Conservation (phyloP, 1,284 basidiomycete genomes). For the Leccinum subrobustum region DNA sequence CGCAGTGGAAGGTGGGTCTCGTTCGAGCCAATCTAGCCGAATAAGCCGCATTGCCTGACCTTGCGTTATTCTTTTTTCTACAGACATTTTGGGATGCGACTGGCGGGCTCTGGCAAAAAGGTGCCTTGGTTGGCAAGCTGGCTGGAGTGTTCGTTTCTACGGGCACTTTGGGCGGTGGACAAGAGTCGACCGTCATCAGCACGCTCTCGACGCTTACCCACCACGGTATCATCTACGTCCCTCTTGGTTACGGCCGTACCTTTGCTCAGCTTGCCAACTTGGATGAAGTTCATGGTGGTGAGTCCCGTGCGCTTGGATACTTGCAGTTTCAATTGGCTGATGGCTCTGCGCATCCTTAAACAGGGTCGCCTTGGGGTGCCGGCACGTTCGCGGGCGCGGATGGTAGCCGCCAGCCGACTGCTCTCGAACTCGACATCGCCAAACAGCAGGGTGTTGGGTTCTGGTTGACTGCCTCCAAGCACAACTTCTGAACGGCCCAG, state of each 20-base stretch:
- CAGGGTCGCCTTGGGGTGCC: constrained; percentile 71
- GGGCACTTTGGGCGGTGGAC: constrained; percentile 66
- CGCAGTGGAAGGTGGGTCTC: constrained; percentile 60
- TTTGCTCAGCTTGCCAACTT: constrained; percentile 60
- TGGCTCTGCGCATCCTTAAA: neutral
- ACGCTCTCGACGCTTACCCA: constrained; percentile 75
- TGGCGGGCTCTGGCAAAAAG: constrained; percentile 72
- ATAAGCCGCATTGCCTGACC: neutral
- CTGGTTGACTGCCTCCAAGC: constrained; percentile 47
- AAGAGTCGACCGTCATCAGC: constrained; percentile 68
- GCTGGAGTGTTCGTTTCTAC: constrained; percentile 72
- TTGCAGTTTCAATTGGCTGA: neutral
- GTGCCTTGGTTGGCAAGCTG: constrained; percentile 79
- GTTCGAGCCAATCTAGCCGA: neutral
- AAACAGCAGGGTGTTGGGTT: constrained; percentile 64
- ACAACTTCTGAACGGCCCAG: constrained; percentile 10
- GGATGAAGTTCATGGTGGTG: constrained; percentile 69
- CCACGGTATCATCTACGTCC: constrained; percentile 80
- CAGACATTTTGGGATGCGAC: constrained; percentile 83
- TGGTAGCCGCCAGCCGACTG: constrained; percentile 63
- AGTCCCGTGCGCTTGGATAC: constrained; percentile 23
- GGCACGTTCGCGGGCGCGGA: constrained; percentile 65
- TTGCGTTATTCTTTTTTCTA: neutral
- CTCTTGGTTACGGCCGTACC: constrained; percentile 69
- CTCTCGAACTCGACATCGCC: constrained; percentile 67